These are phyloP conservation scores for Penicillium goetzii DNA, from an alignment of 495 filamentous ascomycete genomes.

Conservation along the genomic window DNA sequence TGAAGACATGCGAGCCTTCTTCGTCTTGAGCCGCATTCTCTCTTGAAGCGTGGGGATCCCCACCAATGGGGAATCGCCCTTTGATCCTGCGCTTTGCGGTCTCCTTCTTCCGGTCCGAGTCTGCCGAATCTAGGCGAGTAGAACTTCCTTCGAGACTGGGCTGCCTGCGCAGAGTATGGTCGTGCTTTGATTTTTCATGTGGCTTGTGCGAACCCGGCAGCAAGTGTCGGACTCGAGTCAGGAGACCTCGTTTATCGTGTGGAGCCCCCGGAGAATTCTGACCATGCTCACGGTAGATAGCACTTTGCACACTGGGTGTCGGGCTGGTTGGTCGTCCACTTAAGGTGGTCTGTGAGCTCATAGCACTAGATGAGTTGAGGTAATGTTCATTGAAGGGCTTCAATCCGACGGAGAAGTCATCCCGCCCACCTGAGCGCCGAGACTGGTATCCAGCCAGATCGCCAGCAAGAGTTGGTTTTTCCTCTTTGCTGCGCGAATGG, in stretches of 20 bases:
- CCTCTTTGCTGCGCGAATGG: constrained; percentile 72
- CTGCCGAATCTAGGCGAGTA: constrained; percentile 35
- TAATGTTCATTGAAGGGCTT: constrained; percentile 54
- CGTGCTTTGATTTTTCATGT: constrained; percentile 40
- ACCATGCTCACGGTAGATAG: constrained; percentile 48
- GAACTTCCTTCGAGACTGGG: constrained; percentile 47
- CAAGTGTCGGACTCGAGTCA: constrained; percentile 62
- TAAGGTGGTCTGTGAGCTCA: constrained; percentile 53
- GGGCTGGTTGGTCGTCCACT: constrained; percentile 70
- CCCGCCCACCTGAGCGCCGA: constrained; percentile 67
- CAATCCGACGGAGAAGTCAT: constrained; percentile 64
- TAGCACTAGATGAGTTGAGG: constrained; percentile 44
- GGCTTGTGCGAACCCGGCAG: constrained; percentile 30
- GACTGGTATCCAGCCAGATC: constrained; percentile 49
- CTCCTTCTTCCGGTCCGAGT: constrained; percentile 51
- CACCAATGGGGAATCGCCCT: constrained; percentile 59
- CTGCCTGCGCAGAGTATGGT: constrained; percentile 52
- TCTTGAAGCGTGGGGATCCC: constrained; percentile 26
- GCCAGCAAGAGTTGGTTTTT: constrained; percentile 56
- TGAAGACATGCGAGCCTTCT: constrained; percentile 55
- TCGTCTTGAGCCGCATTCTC: constrained; percentile 36
- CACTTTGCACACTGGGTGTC: constrained; percentile 69
- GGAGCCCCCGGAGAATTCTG: constrained; percentile 62
- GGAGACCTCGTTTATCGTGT: constrained; percentile 65
- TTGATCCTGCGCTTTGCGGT: constrained; percentile 46